Evolutionary conservation across 768 basidiomycete species (phyloP).

Genomic region (Russula lepida): DNA sequence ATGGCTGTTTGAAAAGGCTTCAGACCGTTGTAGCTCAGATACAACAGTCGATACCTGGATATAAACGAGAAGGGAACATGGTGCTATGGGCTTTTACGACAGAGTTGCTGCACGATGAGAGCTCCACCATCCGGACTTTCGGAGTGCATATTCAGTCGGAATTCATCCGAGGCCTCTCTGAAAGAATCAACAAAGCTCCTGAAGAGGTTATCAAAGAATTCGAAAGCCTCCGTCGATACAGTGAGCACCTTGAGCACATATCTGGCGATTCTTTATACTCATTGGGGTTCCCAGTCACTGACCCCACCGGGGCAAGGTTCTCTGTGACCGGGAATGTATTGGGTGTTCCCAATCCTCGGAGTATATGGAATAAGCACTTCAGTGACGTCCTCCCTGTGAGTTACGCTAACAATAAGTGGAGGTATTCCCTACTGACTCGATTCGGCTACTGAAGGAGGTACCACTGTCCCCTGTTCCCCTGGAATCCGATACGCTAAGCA

Average conservation of each 20-base stretch:
- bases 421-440: not conserved
- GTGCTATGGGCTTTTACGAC: constrained; percentile 68
- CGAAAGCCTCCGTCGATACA: constrained; percentile 55
- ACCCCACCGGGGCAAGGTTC: constrained; percentile 78
- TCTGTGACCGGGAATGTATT: constrained; percentile 87
- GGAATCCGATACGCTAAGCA: constrained; percentile 59
- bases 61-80: constrained; percentile 81
- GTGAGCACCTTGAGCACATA: constrained; percentile 38
- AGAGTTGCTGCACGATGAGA: constrained; percentile 56
- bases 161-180: constrained; percentile 66
- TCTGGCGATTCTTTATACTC: not conserved
- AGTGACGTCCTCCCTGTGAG: constrained; percentile 45
- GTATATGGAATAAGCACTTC: constrained; percentile 70
- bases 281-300: constrained; percentile 47
- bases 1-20: constrained; percentile 41
- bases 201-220: constrained; percentile 64
- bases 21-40: constrained; percentile 81
- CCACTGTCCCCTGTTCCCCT: constrained; percentile 59
- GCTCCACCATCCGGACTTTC: constrained; percentile 59
- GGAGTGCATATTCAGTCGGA: constrained; percentile 68
- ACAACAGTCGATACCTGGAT: constrained; percentile 80
- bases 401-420: constrained; percentile 15
- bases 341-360: constrained; percentile 57
- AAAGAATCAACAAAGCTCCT: constrained; percentile 65
- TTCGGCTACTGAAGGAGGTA: constrained; percentile 33